phyloP scores from a whole-genome alignment of 495 filamentous ascomycete genomes.

The Penicillium maclennaniae region DNA sequence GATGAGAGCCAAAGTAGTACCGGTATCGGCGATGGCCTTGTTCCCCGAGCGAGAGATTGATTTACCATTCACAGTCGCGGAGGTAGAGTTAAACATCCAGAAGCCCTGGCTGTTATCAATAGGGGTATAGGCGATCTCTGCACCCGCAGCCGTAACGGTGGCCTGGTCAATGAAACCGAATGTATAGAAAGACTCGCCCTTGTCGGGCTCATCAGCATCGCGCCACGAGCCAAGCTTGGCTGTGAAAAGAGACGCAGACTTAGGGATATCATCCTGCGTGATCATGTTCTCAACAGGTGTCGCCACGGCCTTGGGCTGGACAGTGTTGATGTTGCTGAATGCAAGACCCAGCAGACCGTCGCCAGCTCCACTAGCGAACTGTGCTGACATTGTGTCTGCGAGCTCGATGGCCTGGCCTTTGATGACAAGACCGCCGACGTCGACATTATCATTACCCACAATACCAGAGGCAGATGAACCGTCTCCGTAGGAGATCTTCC shows the following conservation, averaged over 20 bases:
- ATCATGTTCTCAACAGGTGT: constrained; percentile 80
- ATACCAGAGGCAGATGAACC: constrained; percentile 64
- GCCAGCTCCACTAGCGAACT: constrained; percentile 56
- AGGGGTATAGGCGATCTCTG: constrained; percentile 58
- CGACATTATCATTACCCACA: constrained; percentile 67
- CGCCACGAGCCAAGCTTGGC: constrained; percentile 64
- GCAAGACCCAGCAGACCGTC: constrained; percentile 75
- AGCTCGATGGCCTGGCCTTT: constrained; percentile 67
- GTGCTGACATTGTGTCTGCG: constrained; percentile 58
- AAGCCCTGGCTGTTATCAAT: constrained; percentile 69
- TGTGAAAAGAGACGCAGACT: constrained; percentile 65
- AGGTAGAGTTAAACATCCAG: constrained; percentile 65
- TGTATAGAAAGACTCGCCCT: constrained; percentile 68
- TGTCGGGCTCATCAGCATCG: constrained; percentile 50
- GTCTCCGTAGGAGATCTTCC: constrained; percentile 75
- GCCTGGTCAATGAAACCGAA: constrained; percentile 74
- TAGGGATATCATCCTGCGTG: constrained; percentile 58
- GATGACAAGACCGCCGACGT: constrained; percentile 64
- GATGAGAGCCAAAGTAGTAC: constrained; percentile 69
- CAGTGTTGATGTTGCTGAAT: constrained; percentile 67
- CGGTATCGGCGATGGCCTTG: constrained; percentile 77
- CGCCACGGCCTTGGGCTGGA: constrained; percentile 53
- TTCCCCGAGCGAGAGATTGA: constrained; percentile 55
- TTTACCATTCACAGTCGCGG: constrained; percentile 58
- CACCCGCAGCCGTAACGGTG: constrained; percentile 50